phyloP scores from a whole-genome alignment of 257 asterid genomes.

The Buddleja alternifolia region DNA sequence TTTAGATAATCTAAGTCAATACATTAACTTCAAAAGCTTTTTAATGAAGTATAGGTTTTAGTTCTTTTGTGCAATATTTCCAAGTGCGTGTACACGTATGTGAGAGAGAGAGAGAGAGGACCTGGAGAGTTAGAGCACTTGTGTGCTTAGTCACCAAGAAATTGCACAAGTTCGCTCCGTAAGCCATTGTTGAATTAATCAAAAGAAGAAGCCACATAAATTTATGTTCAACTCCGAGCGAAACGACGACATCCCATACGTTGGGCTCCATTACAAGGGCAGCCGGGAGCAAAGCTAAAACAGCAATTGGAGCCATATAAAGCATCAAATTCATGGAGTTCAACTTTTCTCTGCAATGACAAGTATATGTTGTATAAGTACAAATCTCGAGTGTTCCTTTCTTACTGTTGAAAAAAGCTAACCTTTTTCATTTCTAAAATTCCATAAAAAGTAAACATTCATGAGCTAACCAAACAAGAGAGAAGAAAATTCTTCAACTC shows the following conservation, averaged over 20 bases:
- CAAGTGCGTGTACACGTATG: no score
- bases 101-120: conserved; percentile 32
- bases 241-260: conserved; percentile 53
- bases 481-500: not conserved
- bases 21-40: no score
- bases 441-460: no score
- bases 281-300: conserved; percentile 78
- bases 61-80: no score
- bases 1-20: no score
- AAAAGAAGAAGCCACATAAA: conserved; percentile 75
- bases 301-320: conserved; percentile 92
- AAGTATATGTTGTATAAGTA: not conserved
- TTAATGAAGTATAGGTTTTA: no score
- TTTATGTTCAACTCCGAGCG: conserved; percentile 63
- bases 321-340: conserved; percentile 98
- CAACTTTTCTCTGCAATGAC: conserved; percentile 80
- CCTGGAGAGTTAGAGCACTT: conserved; percentile 96
- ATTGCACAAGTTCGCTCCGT: conserved; percentile 89
- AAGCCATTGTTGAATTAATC: conserved; percentile 77
- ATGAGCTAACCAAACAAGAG: no score
- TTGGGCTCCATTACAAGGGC: conserved; percentile 82
- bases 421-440: no score
- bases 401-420: no score
- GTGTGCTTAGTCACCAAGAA: conserved; percentile 95
- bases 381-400: no score